Evolutionary conservation across 225 moss, liverwort and hornwort genomes (phyloP).

Genomic region (Sphagnum tenellum): DNA sequence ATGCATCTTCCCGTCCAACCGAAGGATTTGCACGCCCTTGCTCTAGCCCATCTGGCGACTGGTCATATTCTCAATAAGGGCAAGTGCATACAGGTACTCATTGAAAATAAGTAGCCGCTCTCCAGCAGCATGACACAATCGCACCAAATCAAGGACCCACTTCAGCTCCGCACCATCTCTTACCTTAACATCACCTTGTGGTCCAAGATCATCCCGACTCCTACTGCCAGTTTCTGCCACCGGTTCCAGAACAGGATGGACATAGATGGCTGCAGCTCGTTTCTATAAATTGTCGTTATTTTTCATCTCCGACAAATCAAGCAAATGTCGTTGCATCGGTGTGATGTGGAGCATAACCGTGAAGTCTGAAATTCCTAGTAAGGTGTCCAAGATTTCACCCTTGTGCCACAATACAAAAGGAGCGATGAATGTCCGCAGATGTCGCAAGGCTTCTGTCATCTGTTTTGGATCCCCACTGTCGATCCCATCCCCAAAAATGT

Average conservation of each 20-base stretch:
- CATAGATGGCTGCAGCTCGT: constrained; percentile 48
- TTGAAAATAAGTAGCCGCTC: constrained; percentile 85
- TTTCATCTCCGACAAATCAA: constrained; percentile 17
- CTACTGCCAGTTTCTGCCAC: constrained; percentile 14
- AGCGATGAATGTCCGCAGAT: constrained; percentile 45
- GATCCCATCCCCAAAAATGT: constrained; percentile 38
- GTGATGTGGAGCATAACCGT: constrained; percentile 43
- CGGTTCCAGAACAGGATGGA: constrained; percentile 55
- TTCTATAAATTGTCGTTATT: constrained; percentile 34
- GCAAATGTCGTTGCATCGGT: constrained; percentile 19
- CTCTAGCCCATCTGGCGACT: constrained; percentile 32
- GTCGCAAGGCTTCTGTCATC: constrained; percentile 42
- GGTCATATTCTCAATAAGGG: constrained; percentile 38
- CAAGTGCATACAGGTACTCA: constrained; percentile 47
- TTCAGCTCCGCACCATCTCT: constrained; percentile 55
- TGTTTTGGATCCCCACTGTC: constrained; percentile 31
- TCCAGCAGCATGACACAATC: constrained; percentile 22
- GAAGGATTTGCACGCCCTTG: constrained; percentile 41
- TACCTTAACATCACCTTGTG: constrained; percentile 21
- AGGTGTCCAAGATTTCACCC: constrained; percentile 53
- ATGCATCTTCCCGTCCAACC: constrained; percentile 62
- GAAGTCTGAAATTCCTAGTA: constrained; percentile 71
- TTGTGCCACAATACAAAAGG: constrained; percentile 83
- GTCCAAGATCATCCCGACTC: constrained; percentile 31
- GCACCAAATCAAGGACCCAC: constrained; percentile 55